A percentile compares a stretch with the other conserved stretches of the same genome.
These are phyloP conservation scores for Saccharomycopsis microspora DNA, from an alignment of 805 yeast genomes.

Conservation along the genomic window DNA sequence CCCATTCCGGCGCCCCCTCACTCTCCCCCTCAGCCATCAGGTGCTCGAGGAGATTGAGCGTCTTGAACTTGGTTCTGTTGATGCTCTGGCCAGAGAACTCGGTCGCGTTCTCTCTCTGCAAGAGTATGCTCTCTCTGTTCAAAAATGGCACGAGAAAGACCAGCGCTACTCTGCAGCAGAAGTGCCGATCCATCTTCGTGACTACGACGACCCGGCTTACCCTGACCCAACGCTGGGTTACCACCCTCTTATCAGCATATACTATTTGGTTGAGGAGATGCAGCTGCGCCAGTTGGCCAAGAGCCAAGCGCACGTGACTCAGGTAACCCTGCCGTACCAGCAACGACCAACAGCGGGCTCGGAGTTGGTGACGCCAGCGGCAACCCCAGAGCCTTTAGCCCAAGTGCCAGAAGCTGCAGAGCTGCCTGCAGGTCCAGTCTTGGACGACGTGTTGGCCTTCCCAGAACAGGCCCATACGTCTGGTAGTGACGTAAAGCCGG, in stretches of 20 bases:
- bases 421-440: slow-evolving; percentile 19
- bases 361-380: slow-evolving; percentile 17
- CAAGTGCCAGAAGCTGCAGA: slow-evolving; percentile 12
- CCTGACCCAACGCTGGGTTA: slow-evolving; percentile 74
- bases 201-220: slow-evolving; percentile 23
- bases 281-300: slow-evolving; percentile 54
- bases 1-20: slow-evolving; percentile 70
- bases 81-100: slow-evolving; percentile 46
- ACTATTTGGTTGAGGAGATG: slow-evolving; percentile 81
- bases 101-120: slow-evolving; percentile 47
- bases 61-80: slow-evolving; percentile 64
- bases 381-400: slow-evolving; percentile 6
- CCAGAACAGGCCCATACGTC: slow-evolving; percentile 35
- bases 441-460: slow-evolving; percentile 21
- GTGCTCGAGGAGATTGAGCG: slow-evolving; percentile 68
- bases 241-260: slow-evolving; percentile 83
- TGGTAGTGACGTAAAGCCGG: slow-evolving; percentile 3
- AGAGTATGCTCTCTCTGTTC: slow-evolving; percentile 51
- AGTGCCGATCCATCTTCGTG: slow-evolving; percentile 9
- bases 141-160: slow-evolving; percentile 46
- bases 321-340: slow-evolving; percentile 9
- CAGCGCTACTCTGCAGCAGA: slow-evolving; percentile 16
- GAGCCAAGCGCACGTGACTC: slow-evolving; percentile 24
- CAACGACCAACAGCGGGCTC: background rate
- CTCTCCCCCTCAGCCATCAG: slow-evolving; percentile 50